Evolutionary conservation across 768 basidiomycete species (phyloP).

Genomic region (Cystoderma amianthinum): DNA sequence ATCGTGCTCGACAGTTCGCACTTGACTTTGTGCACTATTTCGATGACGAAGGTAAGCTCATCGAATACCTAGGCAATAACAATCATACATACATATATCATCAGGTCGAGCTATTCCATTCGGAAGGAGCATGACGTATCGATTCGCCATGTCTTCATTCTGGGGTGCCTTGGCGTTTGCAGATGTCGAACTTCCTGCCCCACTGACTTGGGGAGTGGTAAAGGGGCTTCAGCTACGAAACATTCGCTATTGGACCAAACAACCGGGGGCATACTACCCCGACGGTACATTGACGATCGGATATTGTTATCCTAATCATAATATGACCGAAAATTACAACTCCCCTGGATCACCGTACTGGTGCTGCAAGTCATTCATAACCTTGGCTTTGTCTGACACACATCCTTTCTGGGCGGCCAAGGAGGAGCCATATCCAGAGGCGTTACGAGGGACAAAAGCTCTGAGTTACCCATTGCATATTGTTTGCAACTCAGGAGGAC

Average conservation of each 20-base stretch:
- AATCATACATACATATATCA: neutral
- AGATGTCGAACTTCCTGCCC: conserved; percentile 59
- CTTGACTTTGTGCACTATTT: conserved; percentile 73
- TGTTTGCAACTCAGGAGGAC: conserved; percentile 52
- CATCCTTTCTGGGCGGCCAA: conserved; percentile 68
- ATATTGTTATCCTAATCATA: conserved; percentile 63
- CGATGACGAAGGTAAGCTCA: conserved; percentile 52
- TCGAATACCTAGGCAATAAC: neutral
- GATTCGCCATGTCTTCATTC: conserved; percentile 79
- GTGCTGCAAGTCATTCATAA: conserved; percentile 73
- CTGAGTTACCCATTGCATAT: conserved; percentile 65
- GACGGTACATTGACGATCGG: conserved; percentile 72
- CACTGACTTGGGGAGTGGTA: conserved; percentile 67
- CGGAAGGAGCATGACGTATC: conserved; percentile 69
- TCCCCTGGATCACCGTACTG: conserved; percentile 75
- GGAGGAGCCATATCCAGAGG: conserved; percentile 60
- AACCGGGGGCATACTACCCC: conserved; percentile 51
- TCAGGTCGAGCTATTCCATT: conserved; percentile 72
- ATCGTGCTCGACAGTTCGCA: conserved; percentile 56
- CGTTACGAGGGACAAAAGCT: conserved; percentile 38
- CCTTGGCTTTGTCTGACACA: conserved; percentile 53
- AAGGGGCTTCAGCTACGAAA: conserved; percentile 72
- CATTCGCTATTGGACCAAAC: conserved; percentile 63
- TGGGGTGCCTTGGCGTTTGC: conserved; percentile 73
- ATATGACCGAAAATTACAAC: conserved; percentile 78